Evolutionary conservation across 2,329 filamentous ascomycete genomes (phyloP), one percentile per base, ranked within the genome.

Genomic region (Colletotrichum sp.): DNA sequence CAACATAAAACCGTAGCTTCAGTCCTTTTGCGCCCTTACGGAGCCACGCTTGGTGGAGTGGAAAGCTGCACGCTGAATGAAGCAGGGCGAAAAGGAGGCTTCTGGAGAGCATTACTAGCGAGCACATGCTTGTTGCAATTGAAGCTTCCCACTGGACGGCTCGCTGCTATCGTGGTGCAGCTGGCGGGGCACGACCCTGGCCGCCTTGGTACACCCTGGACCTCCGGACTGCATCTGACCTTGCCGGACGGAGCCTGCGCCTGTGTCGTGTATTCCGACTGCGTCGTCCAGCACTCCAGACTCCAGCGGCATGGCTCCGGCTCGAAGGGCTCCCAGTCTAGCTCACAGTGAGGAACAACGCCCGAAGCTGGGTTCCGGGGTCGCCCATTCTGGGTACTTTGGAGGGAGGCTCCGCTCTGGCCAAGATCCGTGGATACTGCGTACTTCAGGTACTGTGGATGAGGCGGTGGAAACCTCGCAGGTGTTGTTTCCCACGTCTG

Each of bases 191-290:
- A 24, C 66, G 66, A 68, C 27, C 57, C 36, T 61, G 27, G 55
- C n/a, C 33, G 51, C 31, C 33, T 38, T 13, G 64, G 47, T 57
- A 24, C 47, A 57, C 54, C 54, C 66, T 61, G 66, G 55, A 68
- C 66, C 66, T 68, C 66, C 66, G 66, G 54, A 29, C 27, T 68
- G 66, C 66, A 68, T 61, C 36, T 68, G 54, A 33, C 54, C 55
- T 47, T 68, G 65, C 65, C 43, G 63, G n/a, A 66, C 38, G 38
- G 43, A 55, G 33, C 57, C 31, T 61, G 27, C 57, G 29, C 43
- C 43, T 51, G 43, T 51, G n/a, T 51, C 43, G 43, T 51, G 43
- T 51, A 51, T 51, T 51, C 43, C n/a, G 43, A 51, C 43, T 51
- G 43, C 11, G 43, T 47, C 43, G 43, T 47, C n/a, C n/a, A 51